Conservation (phyloP, 1,284 basidiomycete genomes). For the Trichosporon asahii region DNA sequence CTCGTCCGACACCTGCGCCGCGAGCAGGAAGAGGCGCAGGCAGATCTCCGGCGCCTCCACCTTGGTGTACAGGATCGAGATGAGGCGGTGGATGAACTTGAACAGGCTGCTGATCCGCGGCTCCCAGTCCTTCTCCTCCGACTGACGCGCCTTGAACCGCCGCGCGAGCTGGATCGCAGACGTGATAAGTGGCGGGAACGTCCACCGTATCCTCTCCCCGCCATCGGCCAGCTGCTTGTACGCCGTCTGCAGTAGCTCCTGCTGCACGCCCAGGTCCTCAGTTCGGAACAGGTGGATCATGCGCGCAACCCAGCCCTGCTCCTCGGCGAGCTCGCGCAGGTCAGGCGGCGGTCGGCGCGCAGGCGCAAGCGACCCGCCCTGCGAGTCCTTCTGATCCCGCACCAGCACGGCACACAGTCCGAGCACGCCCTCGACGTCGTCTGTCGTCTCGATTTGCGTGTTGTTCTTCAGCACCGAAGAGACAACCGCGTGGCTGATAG, state of each 20-base stretch:
- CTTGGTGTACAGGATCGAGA: constrained; percentile 81
- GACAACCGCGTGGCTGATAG: constrained; percentile 85
- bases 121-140: constrained; percentile 72
- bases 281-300: constrained; percentile 91
- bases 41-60: constrained; percentile 87
- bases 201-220: constrained; percentile 89
- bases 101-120: constrained; percentile 74
- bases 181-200: constrained; percentile 88
- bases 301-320: constrained; percentile 93
- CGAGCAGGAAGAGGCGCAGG: constrained; percentile 85
- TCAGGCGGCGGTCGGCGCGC: constrained; percentile 56
- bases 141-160: constrained; percentile 71
- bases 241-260: constrained; percentile 78
- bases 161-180: constrained; percentile 84
- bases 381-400: constrained; percentile 74
- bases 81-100: constrained; percentile 87
- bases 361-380: constrained; percentile 53
- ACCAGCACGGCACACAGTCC: constrained; percentile 87
- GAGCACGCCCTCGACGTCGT: constrained; percentile 86
- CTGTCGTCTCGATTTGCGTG: constrained; percentile 81
- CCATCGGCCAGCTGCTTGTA: constrained; percentile 80
- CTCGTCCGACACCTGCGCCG: constrained; percentile 86
- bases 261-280: constrained; percentile 77
- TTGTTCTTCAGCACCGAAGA: constrained; percentile 91
- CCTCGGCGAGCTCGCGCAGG: constrained; percentile 85